Conservation (phyloP, 306 rosid species). For the Oxytropis ochrocephala region DNA sequence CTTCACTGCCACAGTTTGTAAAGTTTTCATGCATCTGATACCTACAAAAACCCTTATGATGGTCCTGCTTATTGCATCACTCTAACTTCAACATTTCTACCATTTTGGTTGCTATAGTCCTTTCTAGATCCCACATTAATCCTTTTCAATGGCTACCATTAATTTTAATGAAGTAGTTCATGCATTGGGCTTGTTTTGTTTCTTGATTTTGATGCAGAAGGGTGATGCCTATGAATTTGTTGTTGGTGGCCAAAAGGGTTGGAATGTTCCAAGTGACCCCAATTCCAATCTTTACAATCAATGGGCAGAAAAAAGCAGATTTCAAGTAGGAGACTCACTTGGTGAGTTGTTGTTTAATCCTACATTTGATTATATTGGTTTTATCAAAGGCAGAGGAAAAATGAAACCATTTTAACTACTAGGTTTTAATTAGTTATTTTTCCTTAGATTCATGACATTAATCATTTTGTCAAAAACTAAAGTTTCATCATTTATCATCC, state of each 20-base stretch:
- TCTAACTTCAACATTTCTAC: conserved; percentile 18
- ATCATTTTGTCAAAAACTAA: background rate
- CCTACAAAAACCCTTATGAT: conserved; percentile 62
- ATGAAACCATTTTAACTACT: background rate
- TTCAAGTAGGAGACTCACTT: conserved; percentile 74
- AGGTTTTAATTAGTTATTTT: background rate
- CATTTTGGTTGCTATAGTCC: conserved; percentile 7
- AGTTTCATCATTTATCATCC: background rate
- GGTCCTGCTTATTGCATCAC: conserved; percentile 30
- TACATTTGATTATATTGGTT: background rate
- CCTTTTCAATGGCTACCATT: conserved; percentile 41
- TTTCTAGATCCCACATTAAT: background rate
- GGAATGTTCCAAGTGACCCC: conserved; percentile 57
- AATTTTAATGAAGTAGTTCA: conserved; percentile 21
- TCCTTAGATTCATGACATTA: background rate
- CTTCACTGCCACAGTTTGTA: conserved; percentile 52
- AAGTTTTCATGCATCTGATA: conserved; percentile 31
- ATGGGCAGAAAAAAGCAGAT: conserved; percentile 76
- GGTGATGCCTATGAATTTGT: conserved; percentile 47
- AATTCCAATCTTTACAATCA: conserved; percentile 40
- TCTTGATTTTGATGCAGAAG: conserved; percentile 40
- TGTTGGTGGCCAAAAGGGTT: conserved; percentile 66
- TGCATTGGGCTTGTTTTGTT: conserved; percentile 37
- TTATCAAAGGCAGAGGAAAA: background rate
- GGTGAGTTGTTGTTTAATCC: conserved; percentile 35